Evolutionary conservation across 2,329 filamentous ascomycete genomes (phyloP).

Genomic region (Neofusicoccum kwambonambiense): DNA sequence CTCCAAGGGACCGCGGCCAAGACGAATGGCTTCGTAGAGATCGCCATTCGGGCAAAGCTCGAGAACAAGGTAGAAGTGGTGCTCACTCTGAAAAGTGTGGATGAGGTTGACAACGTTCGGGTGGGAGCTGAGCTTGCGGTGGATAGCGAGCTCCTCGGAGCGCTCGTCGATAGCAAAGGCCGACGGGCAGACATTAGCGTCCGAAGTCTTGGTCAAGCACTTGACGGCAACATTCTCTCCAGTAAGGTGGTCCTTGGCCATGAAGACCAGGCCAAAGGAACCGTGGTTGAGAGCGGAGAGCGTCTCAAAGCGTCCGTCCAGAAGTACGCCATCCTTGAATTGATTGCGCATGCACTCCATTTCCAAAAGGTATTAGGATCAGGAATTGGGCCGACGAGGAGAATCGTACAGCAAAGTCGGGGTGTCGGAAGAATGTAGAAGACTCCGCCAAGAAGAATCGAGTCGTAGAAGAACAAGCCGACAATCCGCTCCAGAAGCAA

Average conservation of each 20-base stretch:
- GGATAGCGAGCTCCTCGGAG: constrained; percentile 77
- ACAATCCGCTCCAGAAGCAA: constrained; percentile 27
- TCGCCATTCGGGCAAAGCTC: constrained; percentile 96
- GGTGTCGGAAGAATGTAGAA: constrained; percentile 23
- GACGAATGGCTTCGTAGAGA: constrained; percentile 93
- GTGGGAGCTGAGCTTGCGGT: constrained; percentile 75
- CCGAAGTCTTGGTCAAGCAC: constrained; percentile 81
- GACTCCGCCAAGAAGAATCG: constrained; percentile 14
- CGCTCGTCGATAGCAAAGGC: constrained; percentile 77
- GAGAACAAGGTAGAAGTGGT: constrained; percentile 87
- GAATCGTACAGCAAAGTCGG: constrained; percentile 29
- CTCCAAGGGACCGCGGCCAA: constrained; percentile 81
- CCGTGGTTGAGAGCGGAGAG: constrained; percentile 96
- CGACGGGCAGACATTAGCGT: constrained; percentile 57
- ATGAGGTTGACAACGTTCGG: constrained; percentile 92
- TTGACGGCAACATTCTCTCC: constrained; percentile 89
- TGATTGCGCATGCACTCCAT: constrained; percentile 88
- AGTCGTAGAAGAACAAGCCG: constrained; percentile 35
- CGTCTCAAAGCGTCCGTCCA: constrained; percentile 87
- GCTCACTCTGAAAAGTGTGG: constrained; percentile 85
- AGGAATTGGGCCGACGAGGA: constrained; percentile 34
- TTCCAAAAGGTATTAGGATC: constrained; percentile 19
- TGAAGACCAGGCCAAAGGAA: constrained; percentile 98
- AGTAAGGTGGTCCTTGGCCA: constrained; percentile 76
- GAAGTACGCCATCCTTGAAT: constrained; percentile 75